These are phyloP conservation scores for Galerina marginata DNA, from an alignment of 768 basidiomycete species.

Conservation along the genomic window DNA sequence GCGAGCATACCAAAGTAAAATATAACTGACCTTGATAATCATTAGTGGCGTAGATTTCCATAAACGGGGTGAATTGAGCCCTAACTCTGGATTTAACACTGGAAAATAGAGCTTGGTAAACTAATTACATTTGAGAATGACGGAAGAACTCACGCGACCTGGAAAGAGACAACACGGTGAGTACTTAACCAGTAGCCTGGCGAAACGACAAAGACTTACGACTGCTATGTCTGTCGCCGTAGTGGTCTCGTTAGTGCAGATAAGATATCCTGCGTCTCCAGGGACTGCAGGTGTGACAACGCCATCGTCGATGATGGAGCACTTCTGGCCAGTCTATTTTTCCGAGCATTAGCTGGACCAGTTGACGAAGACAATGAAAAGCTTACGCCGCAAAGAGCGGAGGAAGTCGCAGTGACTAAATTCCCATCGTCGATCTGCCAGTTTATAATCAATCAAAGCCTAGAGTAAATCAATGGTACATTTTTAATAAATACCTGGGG, in stretches of 20 bases:
- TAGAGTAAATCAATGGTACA: neutral
- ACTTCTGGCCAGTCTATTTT: neutral
- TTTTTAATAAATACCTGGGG: neutral
- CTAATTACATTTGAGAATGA: neutral
- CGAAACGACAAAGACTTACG: neutral
- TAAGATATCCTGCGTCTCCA: neutral
- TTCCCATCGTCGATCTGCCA: neutral
- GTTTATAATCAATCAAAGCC: neutral
- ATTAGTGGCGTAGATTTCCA: neutral
- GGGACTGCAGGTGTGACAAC: neutral
- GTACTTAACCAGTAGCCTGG: neutral
- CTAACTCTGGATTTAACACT: neutral
- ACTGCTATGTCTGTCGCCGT: neutral
- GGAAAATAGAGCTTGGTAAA: neutral
- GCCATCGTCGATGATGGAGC: neutral
- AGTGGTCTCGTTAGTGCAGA: neutral
- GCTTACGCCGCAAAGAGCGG: neutral
- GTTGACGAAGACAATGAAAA: neutral
- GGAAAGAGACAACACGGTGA: neutral
- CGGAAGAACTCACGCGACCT: neutral
- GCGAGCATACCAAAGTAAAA: neutral
- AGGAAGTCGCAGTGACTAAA: neutral
- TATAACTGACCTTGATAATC: neutral
- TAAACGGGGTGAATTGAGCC: neutral
- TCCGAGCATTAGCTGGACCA: neutral